Evolutionary conservation across 1,284 basidiomycete genomes (phyloP).

Genomic region (Pascua guehoae): DNA sequence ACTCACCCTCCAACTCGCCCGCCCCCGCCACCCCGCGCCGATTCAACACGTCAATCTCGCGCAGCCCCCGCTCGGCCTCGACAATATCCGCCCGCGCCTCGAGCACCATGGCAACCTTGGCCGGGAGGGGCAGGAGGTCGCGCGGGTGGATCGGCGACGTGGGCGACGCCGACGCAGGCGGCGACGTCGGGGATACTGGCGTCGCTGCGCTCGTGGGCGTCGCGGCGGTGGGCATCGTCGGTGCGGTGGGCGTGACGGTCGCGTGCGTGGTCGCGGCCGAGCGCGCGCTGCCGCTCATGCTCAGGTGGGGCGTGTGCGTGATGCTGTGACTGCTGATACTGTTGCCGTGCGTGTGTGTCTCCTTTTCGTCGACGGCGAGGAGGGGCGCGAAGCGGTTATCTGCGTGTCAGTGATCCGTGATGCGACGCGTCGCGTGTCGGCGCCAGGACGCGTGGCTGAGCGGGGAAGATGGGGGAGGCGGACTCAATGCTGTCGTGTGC

Average conservation of each 20-base stretch:
- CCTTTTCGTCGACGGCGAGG: not conserved
- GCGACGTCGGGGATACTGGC: no score
- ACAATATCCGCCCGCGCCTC: constrained; percentile 36
- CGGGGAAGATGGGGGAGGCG: no score
- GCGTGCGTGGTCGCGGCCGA: no score
- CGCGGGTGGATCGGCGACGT: not conserved
- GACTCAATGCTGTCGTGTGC: no score
- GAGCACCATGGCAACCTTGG: constrained; percentile 35
- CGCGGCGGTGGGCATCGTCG: not conserved
- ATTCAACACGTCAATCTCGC: constrained; percentile 37
- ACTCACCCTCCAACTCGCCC: constrained; percentile 36
- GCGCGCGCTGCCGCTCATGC: no score
- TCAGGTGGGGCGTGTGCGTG: no score
- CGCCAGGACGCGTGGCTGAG: no score
- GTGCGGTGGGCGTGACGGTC: no score
- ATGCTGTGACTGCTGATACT: no score
- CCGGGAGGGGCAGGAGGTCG: constrained; percentile 27
- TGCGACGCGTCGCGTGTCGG: no score
- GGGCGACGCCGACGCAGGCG: no score
- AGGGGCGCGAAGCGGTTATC: constrained; percentile 38
- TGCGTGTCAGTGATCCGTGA: constrained; percentile 3
- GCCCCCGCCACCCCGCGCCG: constrained; percentile 33
- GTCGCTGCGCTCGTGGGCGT: not conserved
- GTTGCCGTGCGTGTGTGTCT: no score
- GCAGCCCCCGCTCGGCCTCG: constrained; percentile 34